Conservation (phyloP, 202 grass and related monocot species). For the Brachypodium distachyon region DNA sequence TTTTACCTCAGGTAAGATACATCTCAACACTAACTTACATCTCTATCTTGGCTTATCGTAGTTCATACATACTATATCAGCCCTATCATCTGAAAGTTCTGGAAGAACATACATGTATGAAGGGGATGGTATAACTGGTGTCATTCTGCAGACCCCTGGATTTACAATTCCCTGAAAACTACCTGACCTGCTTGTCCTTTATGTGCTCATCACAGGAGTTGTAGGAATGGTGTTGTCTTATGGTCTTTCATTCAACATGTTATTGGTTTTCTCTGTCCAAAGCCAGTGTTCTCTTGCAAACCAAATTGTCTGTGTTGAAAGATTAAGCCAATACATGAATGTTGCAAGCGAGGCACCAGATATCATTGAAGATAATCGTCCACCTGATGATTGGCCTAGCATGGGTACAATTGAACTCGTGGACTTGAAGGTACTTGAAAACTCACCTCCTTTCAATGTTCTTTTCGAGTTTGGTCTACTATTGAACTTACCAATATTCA, state of each 20-base stretch:
- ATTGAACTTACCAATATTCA: not conserved
- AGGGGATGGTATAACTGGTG: no score
- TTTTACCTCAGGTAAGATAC: constrained; percentile 32
- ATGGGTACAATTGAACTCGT: constrained; percentile 41
- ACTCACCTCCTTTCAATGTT: not conserved
- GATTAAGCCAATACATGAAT: constrained; percentile 55
- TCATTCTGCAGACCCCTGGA: no score
- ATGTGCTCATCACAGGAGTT: constrained; percentile 28
- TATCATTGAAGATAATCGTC: constrained; percentile 24
- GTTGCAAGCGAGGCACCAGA: constrained; percentile 42
- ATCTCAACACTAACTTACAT: not conserved
- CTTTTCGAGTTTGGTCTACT: no score
- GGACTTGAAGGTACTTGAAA: constrained; percentile 37
- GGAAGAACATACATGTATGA: no score
- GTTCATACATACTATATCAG: no score
- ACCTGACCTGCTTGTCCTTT: no score
- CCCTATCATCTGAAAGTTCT: no score
- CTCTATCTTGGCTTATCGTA: no score
- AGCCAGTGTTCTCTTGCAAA: constrained; percentile 64
- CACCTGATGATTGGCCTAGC: constrained; percentile 37
- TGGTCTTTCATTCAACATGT: constrained; percentile 59
- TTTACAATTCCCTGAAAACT: no score
- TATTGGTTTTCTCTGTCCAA: constrained; percentile 58
- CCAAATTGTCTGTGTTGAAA: constrained; percentile 66
- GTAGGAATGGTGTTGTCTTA: constrained; percentile 66